Percentiles rank a stretch among this genome's conserved stretches.
These are phyloP conservation scores for Candolleomyces aberdarensis DNA, from an alignment of 768 basidiomycete genomes.

Conservation along the genomic window DNA sequence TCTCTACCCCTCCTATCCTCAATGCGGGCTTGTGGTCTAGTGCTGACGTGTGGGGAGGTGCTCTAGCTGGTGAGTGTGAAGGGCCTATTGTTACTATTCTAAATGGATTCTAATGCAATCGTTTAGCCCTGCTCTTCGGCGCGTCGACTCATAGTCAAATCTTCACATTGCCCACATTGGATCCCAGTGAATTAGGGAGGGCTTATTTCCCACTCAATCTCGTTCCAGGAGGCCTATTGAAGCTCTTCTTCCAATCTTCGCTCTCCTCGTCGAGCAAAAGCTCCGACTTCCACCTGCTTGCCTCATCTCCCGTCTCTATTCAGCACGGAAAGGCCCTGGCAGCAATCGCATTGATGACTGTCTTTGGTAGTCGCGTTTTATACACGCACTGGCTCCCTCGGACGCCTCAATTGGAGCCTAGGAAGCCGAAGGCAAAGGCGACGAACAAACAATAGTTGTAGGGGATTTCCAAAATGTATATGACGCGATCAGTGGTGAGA, in stretches of 20 bases:
- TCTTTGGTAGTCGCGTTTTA: conserved; percentile 34
- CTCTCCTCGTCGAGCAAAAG: background rate
- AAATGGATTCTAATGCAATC: background rate
- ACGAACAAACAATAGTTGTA: too few relatives aligned
- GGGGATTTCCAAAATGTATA: too few relatives aligned
- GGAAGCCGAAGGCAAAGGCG: too few relatives aligned
- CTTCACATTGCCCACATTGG: conserved; percentile 15
- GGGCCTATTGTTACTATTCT: background rate
- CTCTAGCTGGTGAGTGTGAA: conserved; percentile 34
- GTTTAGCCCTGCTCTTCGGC: conserved; percentile 29
- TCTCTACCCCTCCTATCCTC: conserved; percentile 45
- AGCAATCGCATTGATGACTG: conserved; percentile 25
- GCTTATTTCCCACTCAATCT: conserved; percentile 18
- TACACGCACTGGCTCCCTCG: conserved; percentile 23
- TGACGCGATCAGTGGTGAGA: too few relatives aligned
- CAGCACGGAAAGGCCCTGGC: conserved; percentile 32
- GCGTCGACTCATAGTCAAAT: conserved; percentile 27
- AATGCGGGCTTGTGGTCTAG: conserved; percentile 36
- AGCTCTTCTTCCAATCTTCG: conserved; percentile 7
- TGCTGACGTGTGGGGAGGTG: conserved; percentile 52
- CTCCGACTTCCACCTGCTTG: background rate
- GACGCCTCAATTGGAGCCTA: background rate
- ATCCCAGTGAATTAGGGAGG: conserved; percentile 10
- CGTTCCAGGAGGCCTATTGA: conserved; percentile 13
- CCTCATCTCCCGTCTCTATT: conserved; percentile 15